A percentile compares a stretch with the other conserved stretches of the same genome.
These are phyloP conservation scores for Carallia brachiata DNA, from an alignment of 345 rosid species.

Conservation along the genomic window DNA sequence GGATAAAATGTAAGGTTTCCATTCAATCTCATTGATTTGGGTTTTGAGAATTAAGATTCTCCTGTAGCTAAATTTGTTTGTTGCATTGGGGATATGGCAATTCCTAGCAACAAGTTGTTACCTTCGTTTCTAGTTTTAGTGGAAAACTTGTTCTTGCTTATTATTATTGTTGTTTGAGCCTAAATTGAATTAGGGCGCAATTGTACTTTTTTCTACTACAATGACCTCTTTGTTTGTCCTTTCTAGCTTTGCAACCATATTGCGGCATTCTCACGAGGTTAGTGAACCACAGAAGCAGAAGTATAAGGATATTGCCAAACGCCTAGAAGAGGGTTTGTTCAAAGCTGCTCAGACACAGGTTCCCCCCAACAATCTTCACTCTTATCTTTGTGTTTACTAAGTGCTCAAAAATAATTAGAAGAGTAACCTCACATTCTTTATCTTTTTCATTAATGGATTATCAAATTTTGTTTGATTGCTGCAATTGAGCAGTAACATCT, in stretches of 20 bases:
- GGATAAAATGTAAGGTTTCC: constrained; percentile 53
- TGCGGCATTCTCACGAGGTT: constrained; percentile 43
- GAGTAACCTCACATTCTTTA: background rate
- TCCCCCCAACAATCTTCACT: background rate
- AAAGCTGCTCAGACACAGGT: constrained; percentile 75
- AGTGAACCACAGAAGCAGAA: constrained; percentile 45
- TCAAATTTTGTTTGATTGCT: background rate
- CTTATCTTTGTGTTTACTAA: background rate
- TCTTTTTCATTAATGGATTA: background rate
- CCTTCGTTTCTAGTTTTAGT: too few relatives aligned
- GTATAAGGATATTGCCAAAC: constrained; percentile 60
- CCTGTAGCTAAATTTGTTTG: background rate
- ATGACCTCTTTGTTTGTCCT: constrained; percentile 12
- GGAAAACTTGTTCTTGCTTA: too few relatives aligned
- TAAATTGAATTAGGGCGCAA: too few relatives aligned
- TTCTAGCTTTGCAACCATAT: constrained; percentile 50
- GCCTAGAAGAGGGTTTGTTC: constrained; percentile 83
- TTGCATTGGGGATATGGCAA: background rate
- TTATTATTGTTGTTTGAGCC: too few relatives aligned
- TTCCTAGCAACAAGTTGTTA: too few relatives aligned
- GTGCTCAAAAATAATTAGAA: background rate
- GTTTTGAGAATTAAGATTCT: background rate
- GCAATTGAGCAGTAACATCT: background rate
- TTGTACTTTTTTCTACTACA: background rate
- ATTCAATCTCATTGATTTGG: background rate